Evolutionary conservation across 1,139 yeast genomes (phyloP).

Genomic region (Suhomyces guaymorum): DNA sequence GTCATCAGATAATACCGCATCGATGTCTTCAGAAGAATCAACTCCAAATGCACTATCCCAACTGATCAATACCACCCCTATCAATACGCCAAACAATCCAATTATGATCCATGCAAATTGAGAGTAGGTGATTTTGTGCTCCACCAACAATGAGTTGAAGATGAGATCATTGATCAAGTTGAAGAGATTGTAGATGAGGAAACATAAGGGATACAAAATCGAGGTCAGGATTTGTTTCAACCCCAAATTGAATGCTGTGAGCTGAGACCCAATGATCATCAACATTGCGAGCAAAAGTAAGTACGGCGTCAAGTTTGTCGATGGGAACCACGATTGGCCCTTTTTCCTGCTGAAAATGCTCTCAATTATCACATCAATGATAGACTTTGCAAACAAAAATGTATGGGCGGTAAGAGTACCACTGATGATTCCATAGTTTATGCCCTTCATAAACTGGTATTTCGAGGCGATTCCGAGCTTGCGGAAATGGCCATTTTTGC

Average conservation of each 20-base stretch:
- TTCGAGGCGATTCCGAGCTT: constrained; percentile 5
- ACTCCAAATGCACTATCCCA: constrained; percentile 45
- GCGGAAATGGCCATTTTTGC: constrained; percentile 1
- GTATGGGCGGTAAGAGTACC: constrained; percentile 88
- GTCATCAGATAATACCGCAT: constrained; percentile 18
- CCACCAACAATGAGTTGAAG: constrained; percentile 50
- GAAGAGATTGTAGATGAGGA: constrained; percentile 76
- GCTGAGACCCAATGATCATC: constrained; percentile 70
- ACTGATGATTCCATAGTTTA: constrained; percentile 65
- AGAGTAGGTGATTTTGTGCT: constrained; percentile 31
- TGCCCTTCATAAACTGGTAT: constrained; percentile 45
- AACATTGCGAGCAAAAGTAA: constrained; percentile 59
- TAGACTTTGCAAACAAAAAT: constrained; percentile 77
- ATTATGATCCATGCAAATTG: constrained; percentile 47
- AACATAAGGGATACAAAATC: constrained; percentile 79
- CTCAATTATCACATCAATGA: constrained; percentile 65
- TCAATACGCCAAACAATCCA: constrained; percentile 59
- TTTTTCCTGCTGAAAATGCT: constrained; percentile 37
- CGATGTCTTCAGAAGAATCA: constrained; percentile 12
- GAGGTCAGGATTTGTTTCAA: constrained; percentile 73
- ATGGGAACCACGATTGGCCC: constrained; percentile 16
- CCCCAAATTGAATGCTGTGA: constrained; percentile 74
- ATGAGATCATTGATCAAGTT: constrained; percentile 74
- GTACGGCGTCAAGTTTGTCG: constrained; percentile 39
- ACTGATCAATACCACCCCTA: constrained; percentile 45